These are phyloP conservation scores for Chalciporus pseudorubinellus DNA, from an alignment of 768 basidiomycete species.

Conservation along the genomic window DNA sequence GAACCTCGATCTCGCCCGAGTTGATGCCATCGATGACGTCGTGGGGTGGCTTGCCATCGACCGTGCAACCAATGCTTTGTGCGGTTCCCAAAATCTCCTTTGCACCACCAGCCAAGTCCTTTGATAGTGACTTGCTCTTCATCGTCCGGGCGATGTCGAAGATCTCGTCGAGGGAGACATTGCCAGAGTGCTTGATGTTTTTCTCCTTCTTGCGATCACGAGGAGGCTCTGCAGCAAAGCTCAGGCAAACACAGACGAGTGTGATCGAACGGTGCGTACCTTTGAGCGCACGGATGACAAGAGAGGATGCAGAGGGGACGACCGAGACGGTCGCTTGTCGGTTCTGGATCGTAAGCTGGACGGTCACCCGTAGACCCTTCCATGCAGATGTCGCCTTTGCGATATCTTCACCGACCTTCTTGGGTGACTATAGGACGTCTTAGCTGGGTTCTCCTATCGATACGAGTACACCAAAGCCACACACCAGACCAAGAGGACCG, in stretches of 20 bases:
- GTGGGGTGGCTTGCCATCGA: slow-evolving; percentile 91
- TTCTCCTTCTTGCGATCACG: slow-evolving; percentile 99
- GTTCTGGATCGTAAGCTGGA: slow-evolving; percentile 99
- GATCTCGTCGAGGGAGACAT: slow-evolving; percentile 91
- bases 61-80: slow-evolving; percentile 94
- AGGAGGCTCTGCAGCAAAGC: slow-evolving; percentile 72
- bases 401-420: slow-evolving; percentile 99
- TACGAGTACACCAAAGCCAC: slow-evolving; percentile 28
- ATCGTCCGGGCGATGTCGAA: slow-evolving; percentile 94
- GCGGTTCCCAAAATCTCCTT: slow-evolving; percentile 99
- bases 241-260: neutral
- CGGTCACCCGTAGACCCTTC: slow-evolving; percentile 99
- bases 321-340: slow-evolving; percentile 97
- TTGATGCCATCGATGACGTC: slow-evolving; percentile 88
- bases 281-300: slow-evolving; percentile 98
- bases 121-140: slow-evolving; percentile 91
- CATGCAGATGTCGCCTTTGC: slow-evolving; percentile 97
- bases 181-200: slow-evolving; percentile 98
- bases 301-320: slow-evolving; percentile 94
- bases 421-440: slow-evolving; percentile 73
- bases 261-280: slow-evolving; percentile 49
- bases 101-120: slow-evolving; percentile 81
- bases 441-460: slow-evolving; percentile 2
- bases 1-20: slow-evolving; percentile 81
- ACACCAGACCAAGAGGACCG: slow-evolving; percentile 97